A percentile compares a stretch with the other conserved stretches of the same genome.
Conservation (phyloP, 805 yeast species). For the Kuraishia piskuri region DNA sequence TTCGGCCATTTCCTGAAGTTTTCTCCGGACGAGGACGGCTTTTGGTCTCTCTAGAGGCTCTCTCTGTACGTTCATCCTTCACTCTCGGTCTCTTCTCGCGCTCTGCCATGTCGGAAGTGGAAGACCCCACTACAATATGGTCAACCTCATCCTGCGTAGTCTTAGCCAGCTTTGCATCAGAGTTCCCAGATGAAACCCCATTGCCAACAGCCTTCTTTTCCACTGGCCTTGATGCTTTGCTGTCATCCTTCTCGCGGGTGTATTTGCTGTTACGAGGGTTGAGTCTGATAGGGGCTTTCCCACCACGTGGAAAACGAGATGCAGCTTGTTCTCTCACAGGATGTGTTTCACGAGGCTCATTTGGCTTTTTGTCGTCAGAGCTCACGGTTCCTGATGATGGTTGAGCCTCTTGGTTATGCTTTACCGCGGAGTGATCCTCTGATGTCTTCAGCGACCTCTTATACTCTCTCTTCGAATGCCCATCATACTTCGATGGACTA, state of each 20-base stretch:
- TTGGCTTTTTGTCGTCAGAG: neutral
- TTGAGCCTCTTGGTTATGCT: no score
- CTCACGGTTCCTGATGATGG: no score
- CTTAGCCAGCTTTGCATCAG: no score
- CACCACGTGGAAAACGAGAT: neutral
- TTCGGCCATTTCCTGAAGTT: neutral
- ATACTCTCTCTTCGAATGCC: no score
- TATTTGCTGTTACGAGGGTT: conserved; percentile 4
- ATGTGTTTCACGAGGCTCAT: neutral
- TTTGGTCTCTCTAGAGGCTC: neutral
- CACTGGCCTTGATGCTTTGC: neutral
- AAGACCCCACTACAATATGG: no score
- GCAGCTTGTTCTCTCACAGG: neutral
- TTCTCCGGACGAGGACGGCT: neutral
- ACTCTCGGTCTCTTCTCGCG: neutral
- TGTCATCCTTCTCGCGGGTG: conserved; percentile 6
- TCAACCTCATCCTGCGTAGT: no score
- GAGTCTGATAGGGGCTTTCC: conserved; percentile 4
- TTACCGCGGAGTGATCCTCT: no score
- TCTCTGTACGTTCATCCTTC: neutral
- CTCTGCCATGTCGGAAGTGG: no score
- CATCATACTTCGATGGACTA: no score
- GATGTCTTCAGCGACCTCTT: no score
- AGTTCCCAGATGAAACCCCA: neutral
- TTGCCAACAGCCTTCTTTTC: neutral